Base-by-base conservation (phyloP, 257 asterid genomes). In the Nemophila menziesii region DNA sequence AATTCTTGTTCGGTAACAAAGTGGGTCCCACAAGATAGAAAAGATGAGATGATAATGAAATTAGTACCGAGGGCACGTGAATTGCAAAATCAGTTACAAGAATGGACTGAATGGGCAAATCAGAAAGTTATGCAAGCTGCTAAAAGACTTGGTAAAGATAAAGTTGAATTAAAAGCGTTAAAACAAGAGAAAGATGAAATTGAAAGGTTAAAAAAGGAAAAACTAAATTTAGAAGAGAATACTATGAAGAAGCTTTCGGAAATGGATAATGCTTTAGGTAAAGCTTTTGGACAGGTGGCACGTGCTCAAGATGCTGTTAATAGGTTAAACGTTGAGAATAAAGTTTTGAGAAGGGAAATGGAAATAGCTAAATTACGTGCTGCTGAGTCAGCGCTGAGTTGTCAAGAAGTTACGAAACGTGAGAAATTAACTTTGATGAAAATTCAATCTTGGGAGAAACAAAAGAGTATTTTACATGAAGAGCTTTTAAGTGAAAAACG, bases 71-170 rank as follows among this genome's bases (percentile, higher is more conserved):
- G 90, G 67, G 81, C 57, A 21, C 69, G 57, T 49, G 93, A 85
- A 53, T 49, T 79, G 66, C 93, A 90, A 59, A 72, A 62, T 56
- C 92, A 90, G 69, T 92, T 86, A 29, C 92, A 75, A 47, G 96
- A 82, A 58, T 90, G 99, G 99, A 90, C 96, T 0, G 96, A 90
- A 56, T 90, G 99, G 96, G 94, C 99, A 14, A 90, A 90, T 69
- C 94, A 85, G 64, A 90, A 82, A 70, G 96, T 86, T 44, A 86
- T 81, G 99, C 94, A 90, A 74, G 97, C 92, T 16, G 92, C 95
- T 17, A 64, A 90, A 16, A 68, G 97, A 26, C 92, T 89, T 36
- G 61, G 96, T 41, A 79, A 90, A 67, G 99, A 90, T 54, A 85
- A 82, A 57, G 73, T 65, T 0, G 99, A 90, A 80, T 89, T 90